phyloP scores from a whole-genome alignment of 139 green algal genomes.

The Chlorella sp. region DNA sequence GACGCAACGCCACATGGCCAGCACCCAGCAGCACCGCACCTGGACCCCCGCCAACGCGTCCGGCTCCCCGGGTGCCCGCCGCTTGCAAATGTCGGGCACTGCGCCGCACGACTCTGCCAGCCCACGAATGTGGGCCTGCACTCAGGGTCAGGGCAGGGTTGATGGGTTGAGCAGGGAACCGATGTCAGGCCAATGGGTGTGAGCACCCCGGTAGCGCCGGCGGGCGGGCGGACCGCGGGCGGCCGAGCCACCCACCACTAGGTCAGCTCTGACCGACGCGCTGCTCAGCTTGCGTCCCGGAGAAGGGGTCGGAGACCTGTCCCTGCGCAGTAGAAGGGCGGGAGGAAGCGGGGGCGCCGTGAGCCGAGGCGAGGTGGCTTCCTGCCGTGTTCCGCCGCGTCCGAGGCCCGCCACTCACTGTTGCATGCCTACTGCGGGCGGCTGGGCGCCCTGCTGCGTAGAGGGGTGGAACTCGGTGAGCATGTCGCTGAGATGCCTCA shows the following conservation, averaged over 20 bases:
- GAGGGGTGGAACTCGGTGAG: no score
- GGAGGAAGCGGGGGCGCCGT: not conserved
- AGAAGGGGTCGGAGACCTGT: not conserved
- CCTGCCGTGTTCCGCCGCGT: no score
- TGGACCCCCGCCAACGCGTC: not conserved
- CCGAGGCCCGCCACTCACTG: conserved; percentile 11
- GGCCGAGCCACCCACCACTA: conserved; percentile 11
- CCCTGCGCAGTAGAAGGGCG: not conserved
- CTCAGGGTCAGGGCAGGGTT: not conserved
- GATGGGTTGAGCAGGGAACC: not conserved
- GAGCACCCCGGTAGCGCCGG: no score
- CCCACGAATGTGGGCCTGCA: conserved; percentile 27
- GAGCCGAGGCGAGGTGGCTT: not conserved
- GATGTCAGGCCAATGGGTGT: no score
- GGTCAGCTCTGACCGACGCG: conserved; percentile 21
- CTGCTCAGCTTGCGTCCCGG: conserved; percentile 5
- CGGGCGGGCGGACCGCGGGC: not conserved
- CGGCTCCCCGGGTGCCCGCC: conserved; percentile 16
- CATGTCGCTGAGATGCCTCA: no score
- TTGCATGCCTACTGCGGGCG: conserved; percentile 3
- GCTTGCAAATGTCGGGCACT: conserved; percentile 40
- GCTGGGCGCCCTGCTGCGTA: not conserved
- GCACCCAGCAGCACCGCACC: not conserved
- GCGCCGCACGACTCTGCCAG: conserved; percentile 16
- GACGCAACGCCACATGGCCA: not conserved